These are phyloP conservation scores for Cyberlindnera veronae DNA, from an alignment of 805 yeast genomes.

Conservation along the genomic window DNA sequence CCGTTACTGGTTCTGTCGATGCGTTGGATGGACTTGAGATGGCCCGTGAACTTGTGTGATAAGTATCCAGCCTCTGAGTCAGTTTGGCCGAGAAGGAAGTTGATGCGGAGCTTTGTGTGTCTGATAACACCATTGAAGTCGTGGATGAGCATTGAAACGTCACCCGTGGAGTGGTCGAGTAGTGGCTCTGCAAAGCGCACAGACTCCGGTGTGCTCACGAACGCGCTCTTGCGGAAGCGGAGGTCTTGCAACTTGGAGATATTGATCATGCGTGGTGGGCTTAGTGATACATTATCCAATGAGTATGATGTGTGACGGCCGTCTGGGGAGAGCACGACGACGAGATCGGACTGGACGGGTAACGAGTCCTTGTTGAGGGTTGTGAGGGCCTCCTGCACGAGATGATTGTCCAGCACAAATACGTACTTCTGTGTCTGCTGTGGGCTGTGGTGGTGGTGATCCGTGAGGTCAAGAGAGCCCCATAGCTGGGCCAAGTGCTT, in stretches of 20 bases:
- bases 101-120: slow-evolving; percentile 30
- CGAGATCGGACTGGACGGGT: slow-evolving; percentile 35
- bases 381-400: slow-evolving; percentile 5
- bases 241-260: slow-evolving; percentile 36
- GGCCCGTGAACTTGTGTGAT: slow-evolving; percentile 74
- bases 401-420: slow-evolving; percentile 34
- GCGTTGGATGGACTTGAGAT: slow-evolving; percentile 70
- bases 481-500: slow-evolving; percentile 54
- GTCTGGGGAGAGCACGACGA: slow-evolving; percentile 36
- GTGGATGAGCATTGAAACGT: slow-evolving; percentile 42
- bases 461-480: slow-evolving; percentile 41
- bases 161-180: slow-evolving; percentile 20
- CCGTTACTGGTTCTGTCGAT: slow-evolving; percentile 69
- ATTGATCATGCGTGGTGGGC: slow-evolving; percentile 53
- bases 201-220: slow-evolving; percentile 32
- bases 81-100: slow-evolving; percentile 20
- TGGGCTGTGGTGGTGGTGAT: slow-evolving; percentile 5
- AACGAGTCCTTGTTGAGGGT: slow-evolving; percentile 9
- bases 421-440: slow-evolving; percentile 29
- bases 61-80: slow-evolving; percentile 27
- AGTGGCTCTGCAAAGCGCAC: slow-evolving; percentile 35
- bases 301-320: slow-evolving; percentile 44
- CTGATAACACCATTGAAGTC: slow-evolving; percentile 39
- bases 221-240: slow-evolving; percentile 23
- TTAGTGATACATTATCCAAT: slow-evolving; percentile 46